These are phyloP conservation scores for Astrephomene gubernaculifera DNA, from an alignment of 139 green algal species.

Conservation along the genomic window DNA sequence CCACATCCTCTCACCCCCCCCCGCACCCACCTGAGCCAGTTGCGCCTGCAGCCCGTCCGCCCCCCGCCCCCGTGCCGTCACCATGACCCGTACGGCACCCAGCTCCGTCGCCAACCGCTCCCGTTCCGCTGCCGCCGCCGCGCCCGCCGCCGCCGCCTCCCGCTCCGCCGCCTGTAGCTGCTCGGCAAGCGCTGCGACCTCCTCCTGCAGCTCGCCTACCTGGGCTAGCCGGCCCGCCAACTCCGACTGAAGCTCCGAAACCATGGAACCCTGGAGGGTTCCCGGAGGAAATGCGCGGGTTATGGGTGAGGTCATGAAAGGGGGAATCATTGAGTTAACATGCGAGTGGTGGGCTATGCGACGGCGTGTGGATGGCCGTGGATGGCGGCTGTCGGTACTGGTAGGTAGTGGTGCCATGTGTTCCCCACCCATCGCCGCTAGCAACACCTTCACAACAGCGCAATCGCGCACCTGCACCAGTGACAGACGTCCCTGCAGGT, in stretches of 20 bases:
- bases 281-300: too few species aligned
- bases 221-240: not conserved
- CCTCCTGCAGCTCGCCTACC: conserved; percentile 13
- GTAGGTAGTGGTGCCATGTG: too few species aligned
- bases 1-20: too few species aligned
- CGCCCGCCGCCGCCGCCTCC: not conserved
- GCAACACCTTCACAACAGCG: too few species aligned
- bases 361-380: too few species aligned
- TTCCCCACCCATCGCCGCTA: too few species aligned
- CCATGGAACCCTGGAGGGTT: conserved; percentile 29
- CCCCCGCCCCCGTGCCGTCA: conserved; percentile 3
- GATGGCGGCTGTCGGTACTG: too few species aligned
- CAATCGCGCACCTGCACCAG: conserved; percentile 50
- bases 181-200: conserved; percentile 6
- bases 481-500: conserved; percentile 49
- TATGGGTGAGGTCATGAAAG: too few species aligned
- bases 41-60: conserved; percentile 34
- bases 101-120: conserved; percentile 37
- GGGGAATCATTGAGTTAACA: too few species aligned
- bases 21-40: not conserved
- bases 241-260: conserved; percentile 20
- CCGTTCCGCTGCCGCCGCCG: conserved; percentile 17
- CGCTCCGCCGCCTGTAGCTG: conserved; percentile 36
- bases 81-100: conserved; percentile 26
- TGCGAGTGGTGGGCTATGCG: too few species aligned